phyloP scores from a whole-genome alignment of 257 asterid species.

The Fraxinus quadrangulata region DNA sequence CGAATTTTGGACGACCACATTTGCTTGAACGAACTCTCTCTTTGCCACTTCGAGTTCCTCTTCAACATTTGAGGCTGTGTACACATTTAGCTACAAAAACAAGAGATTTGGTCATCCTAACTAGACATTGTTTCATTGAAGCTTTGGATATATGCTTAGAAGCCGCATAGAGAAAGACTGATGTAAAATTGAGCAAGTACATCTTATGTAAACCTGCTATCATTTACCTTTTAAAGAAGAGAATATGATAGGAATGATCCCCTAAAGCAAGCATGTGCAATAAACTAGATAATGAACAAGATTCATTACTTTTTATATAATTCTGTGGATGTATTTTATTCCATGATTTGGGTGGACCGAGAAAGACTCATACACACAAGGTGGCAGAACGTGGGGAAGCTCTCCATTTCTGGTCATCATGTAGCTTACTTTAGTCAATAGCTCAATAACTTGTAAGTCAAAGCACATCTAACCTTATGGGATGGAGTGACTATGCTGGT shows the following conservation, averaged over 20 bases:
- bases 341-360: too few species aligned
- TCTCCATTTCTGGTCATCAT: too few species aligned
- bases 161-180: not conserved
- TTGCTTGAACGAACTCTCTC: slow-evolving; percentile 54
- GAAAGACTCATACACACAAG: too few species aligned
- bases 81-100: slow-evolving; percentile 49
- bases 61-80: slow-evolving; percentile 44
- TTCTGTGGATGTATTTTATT: too few species aligned
- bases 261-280: not conserved
- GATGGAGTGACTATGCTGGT: too few species aligned
- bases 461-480: too few species aligned
- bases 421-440: too few species aligned
- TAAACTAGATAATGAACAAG: not conserved
- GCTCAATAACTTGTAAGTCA: too few species aligned
- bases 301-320: too few species aligned
- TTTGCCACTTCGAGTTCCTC: slow-evolving; percentile 58
- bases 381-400: too few species aligned
- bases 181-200: not conserved
- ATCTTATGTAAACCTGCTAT: not conserved
- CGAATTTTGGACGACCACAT: slow-evolving; percentile 48
- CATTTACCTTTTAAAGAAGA: not conserved
- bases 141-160: not conserved
- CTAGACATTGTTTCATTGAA: not conserved
- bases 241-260: not conserved
- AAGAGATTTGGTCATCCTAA: not conserved